Percentiles rank a stretch among this genome's conserved stretches.
Conservation (phyloP, 2,329 filamentous ascomycete genomes). For the Fusarium longipes region DNA sequence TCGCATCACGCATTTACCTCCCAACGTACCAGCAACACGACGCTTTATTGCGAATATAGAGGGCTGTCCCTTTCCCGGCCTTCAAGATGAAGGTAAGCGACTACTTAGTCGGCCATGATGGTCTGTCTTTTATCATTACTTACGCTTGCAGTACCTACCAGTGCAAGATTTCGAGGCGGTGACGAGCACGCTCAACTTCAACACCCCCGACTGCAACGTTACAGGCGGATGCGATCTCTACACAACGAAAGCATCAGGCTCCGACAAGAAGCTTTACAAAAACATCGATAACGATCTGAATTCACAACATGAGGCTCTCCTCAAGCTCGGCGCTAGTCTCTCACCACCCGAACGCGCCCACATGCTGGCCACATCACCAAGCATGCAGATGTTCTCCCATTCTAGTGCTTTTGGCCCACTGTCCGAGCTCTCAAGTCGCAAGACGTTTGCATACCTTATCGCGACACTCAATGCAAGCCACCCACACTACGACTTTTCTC, state of each 20-base stretch:
- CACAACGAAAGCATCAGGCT: constrained; percentile 94
- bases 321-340: constrained; percentile 86
- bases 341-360: constrained; percentile 83
- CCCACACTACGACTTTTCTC: constrained; percentile 92
- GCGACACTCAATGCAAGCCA: constrained; percentile 96
- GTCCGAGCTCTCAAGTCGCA: constrained; percentile 86
- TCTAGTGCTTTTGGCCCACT: constrained; percentile 93
- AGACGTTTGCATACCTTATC: constrained; percentile 95
- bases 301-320: constrained; percentile 87
- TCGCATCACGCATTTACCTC: constrained; percentile 26
- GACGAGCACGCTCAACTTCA: constrained; percentile 93
- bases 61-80: constrained; percentile 5
- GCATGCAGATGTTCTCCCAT: constrained; percentile 71
- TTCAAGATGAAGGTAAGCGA: constrained; percentile 55
- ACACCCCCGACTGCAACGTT: constrained; percentile 91
- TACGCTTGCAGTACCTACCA: constrained; percentile 79
- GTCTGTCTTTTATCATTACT: constrained; percentile 23
- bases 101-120: neutral
- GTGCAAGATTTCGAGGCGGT: constrained; percentile 91
- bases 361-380: constrained; percentile 74
- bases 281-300: constrained; percentile 92
- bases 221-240: constrained; percentile 96
- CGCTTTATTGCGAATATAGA: constrained; percentile 4
- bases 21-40: constrained; percentile 17
- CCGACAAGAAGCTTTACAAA: constrained; percentile 97